phyloP scores from a whole-genome alignment of 768 basidiomycete species.

The Asterophora parasitica region DNA sequence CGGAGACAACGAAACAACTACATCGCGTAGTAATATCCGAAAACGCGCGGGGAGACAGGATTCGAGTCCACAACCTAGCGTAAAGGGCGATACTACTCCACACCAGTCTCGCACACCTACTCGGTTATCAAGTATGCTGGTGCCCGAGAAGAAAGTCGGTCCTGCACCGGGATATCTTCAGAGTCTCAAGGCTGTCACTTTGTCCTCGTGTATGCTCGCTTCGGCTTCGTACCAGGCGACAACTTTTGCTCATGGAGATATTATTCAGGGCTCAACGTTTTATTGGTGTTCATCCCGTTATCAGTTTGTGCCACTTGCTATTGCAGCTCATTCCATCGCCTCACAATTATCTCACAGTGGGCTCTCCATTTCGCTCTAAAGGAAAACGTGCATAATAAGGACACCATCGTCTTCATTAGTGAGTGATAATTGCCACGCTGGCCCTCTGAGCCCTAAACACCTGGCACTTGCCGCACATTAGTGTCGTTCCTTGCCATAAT shows the following conservation, averaged over 20 bases:
- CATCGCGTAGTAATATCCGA: conserved; percentile 2
- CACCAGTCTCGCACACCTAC: conserved; percentile 11
- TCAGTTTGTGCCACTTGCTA: conserved; percentile 38
- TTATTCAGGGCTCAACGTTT: conserved; percentile 58
- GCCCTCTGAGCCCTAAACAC: background rate
- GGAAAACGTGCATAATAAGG: conserved; percentile 25
- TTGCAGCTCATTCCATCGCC: conserved; percentile 1
- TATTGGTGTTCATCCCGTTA: conserved; percentile 67
- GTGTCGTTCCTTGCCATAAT: conserved; percentile 81
- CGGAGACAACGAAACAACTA: background rate
- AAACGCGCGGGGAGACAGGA: conserved; percentile 7
- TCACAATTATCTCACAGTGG: conserved; percentile 44
- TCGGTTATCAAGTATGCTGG: conserved; percentile 23
- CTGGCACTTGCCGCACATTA: conserved; percentile 18
- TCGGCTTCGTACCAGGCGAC: background rate
- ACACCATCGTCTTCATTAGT: conserved; percentile 75
- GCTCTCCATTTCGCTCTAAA: conserved; percentile 59
- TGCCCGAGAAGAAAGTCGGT: conserved; percentile 36
- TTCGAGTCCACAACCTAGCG: background rate
- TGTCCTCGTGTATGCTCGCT: conserved; percentile 48
- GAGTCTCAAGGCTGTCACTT: conserved; percentile 50
- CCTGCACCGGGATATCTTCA: conserved; percentile 38
- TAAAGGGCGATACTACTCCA: background rate
- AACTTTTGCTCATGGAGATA: background rate
- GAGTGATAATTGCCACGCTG: conserved; percentile 21